Base-by-base conservation (phyloP, 495 filamentous ascomycete species). In the Alectoria sarmentosa region DNA sequence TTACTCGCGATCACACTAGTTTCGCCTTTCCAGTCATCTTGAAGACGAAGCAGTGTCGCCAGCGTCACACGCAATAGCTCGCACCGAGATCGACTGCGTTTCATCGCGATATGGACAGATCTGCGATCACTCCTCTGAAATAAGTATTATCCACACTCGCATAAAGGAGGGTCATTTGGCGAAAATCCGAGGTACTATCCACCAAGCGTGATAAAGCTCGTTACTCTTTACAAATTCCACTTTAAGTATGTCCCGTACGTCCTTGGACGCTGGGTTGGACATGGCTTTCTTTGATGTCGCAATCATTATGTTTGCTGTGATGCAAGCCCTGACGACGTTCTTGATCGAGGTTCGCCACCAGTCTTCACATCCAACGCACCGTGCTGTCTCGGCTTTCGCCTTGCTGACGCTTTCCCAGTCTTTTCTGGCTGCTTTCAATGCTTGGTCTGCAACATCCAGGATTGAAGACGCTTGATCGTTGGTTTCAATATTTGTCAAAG, bases 221-320 rank as follows among this genome's bases (percentile, higher is more conserved):
- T 19, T 39, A 23, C 42, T 59, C 46, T 58, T 64, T 26, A 44
- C 61, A 26, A 65, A 28, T 60, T 70, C 63, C 37, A 66, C 63
- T 13, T 61, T 64, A 10, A 72, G 42, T 4, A 61, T 17, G 9
- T 69, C 62, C 19, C 36, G 41, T 10, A 52, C 26, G 19, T 42
- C 21, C 34, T 36, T n/a, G 17, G 55, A 49, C 10, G 39, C 42
- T 28, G 42, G 41, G 3, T 61, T 66, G 8, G 36, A 46, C 21
- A 68, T 21, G 28, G 48, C 66, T 26, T 68, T 68, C 62, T 82
- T 82, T 21, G 88, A 73, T 2, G 75, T 81, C 23, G 80, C 77
- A 36, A 90, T 80, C 5, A 83, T 81, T 63, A 90, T 82, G 48
- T 83, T 86, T 0, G 84, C 77, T 23, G 84, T 84, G 60, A 92